Conservation (phyloP, 2,329 filamentous ascomycete species). For the Phaeophleospora eucalypticola region DNA sequence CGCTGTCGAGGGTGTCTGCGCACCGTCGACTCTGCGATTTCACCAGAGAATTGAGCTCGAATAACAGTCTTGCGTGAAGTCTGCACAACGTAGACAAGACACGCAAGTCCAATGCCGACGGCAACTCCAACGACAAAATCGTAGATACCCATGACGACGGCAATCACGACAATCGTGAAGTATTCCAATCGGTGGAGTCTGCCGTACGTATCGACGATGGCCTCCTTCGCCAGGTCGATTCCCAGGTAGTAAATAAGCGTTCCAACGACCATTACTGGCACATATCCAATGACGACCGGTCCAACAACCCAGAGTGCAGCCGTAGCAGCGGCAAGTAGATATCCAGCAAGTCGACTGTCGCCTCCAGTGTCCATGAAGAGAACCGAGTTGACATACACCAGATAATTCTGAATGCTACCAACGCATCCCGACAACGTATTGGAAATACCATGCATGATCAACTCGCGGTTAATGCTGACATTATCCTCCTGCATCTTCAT, state of each 20-base stretch:
- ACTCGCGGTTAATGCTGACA: conserved; percentile 81
- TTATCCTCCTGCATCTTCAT: conserved; percentile 90
- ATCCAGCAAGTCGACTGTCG: conserved; percentile 77
- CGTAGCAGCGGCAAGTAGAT: conserved; percentile 77
- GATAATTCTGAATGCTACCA: conserved; percentile 91
- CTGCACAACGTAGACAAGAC: conserved; percentile 85
- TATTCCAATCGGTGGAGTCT: conserved; percentile 87
- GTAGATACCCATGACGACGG: conserved; percentile 92
- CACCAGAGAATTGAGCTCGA: conserved; percentile 82
- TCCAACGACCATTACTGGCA: conserved; percentile 95
- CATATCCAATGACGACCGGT: conserved; percentile 83
- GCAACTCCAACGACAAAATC: conserved; percentile 95
- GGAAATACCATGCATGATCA: conserved; percentile 88
- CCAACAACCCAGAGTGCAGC: conserved; percentile 79
- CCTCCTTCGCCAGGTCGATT: conserved; percentile 85
- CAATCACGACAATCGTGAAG: conserved; percentile 80
- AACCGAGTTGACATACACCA: conserved; percentile 97
- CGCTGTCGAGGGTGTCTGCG: conserved; percentile 85
- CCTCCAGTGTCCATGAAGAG: conserved; percentile 93
- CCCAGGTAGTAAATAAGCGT: conserved; percentile 92
- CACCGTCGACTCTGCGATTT: conserved; percentile 86
- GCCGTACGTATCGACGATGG: conserved; percentile 80
- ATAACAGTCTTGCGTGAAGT: conserved; percentile 87
- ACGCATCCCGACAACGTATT: conserved; percentile 83
- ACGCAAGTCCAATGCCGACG: conserved; percentile 85